Evolutionary conservation across 2,329 filamentous ascomycete species (phyloP).

Genomic region (Boeremia lycopersici): DNA sequence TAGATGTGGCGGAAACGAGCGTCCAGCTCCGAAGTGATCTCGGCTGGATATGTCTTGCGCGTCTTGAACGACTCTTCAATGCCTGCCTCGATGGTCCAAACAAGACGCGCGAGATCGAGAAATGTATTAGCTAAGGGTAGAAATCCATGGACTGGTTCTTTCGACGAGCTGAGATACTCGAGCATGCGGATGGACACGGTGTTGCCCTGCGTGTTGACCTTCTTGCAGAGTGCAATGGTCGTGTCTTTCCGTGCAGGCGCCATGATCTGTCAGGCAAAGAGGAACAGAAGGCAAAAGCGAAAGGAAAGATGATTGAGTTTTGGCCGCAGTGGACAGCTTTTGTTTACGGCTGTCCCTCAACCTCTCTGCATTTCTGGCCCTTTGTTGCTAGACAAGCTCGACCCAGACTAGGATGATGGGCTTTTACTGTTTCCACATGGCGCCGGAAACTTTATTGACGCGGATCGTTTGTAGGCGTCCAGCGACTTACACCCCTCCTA

Average conservation of each 20-base stretch:
- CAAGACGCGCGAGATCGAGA: slow-evolving; percentile 67
- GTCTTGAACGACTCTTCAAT: slow-evolving; percentile 55
- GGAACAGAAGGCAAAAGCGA: not conserved
- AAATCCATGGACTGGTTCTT: slow-evolving; percentile 48
- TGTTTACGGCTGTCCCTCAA: not conserved
- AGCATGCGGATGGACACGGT: slow-evolving; percentile 58
- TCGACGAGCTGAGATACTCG: slow-evolving; percentile 43
- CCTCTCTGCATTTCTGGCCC: not conserved
- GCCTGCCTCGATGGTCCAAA: slow-evolving; percentile 71
- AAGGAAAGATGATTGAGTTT: not conserved
- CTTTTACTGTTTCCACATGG: not conserved
- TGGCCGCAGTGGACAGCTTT: not conserved
- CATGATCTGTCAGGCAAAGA: slow-evolving; percentile 18
- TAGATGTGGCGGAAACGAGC: slow-evolving; percentile 67
- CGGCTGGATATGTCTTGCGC: slow-evolving; percentile 61
- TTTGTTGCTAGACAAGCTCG: not conserved
- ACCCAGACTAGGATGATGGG: not conserved
- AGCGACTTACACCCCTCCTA: not conserved
- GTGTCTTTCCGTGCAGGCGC: slow-evolving; percentile 46
- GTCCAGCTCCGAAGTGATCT: slow-evolving; percentile 67
- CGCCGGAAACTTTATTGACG: slow-evolving; percentile 3
- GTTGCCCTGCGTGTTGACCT: slow-evolving; percentile 60
- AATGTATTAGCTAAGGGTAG: slow-evolving; percentile 65
- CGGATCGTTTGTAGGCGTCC: not conserved
- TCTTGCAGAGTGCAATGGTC: slow-evolving; percentile 60